These are phyloP conservation scores for Kuraishia piskuri DNA, from an alignment of 805 yeast genomes.

Conservation along the genomic window DNA sequence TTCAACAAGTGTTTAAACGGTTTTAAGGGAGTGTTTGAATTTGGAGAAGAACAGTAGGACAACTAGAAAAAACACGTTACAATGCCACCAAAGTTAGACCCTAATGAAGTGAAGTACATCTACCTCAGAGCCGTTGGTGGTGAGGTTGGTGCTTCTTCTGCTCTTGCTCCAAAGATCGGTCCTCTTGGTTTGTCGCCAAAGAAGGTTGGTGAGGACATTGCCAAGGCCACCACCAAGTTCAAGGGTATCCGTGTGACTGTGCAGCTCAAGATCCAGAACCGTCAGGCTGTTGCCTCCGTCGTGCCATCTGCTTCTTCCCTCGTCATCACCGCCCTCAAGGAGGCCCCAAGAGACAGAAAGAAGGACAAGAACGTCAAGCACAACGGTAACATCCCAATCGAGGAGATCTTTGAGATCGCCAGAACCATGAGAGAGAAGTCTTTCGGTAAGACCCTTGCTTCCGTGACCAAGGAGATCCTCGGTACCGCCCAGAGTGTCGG, in stretches of 20 bases:
- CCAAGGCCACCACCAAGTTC: slow-evolving; percentile 98
- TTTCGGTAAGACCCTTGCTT: slow-evolving; percentile 94
- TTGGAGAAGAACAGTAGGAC: background rate
- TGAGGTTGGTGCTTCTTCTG: slow-evolving; percentile 99
- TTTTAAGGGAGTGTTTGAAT: background rate
- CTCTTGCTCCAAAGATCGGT: slow-evolving; percentile 99
- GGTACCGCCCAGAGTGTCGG: slow-evolving; percentile 99
- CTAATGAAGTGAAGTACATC: slow-evolving; percentile 95
- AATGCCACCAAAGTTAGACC: slow-evolving; percentile 99
- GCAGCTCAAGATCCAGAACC: slow-evolving; percentile 97
- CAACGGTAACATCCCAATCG: slow-evolving; percentile 96
- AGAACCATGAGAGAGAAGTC: slow-evolving; percentile 97
- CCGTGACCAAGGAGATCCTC: slow-evolving; percentile 96
- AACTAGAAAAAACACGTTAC: slow-evolving; percentile 13
- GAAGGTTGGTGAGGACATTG: slow-evolving; percentile 99
- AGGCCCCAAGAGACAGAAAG: slow-evolving; percentile 99
- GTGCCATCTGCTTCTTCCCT: slow-evolving; percentile 99
- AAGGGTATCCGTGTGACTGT: slow-evolving; percentile 99
- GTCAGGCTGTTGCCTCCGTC: slow-evolving; percentile 98
- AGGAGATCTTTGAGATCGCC: slow-evolving; percentile 94
- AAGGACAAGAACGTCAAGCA: slow-evolving; percentile 99
- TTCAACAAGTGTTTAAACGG: background rate
- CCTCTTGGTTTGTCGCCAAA: slow-evolving; percentile 99
- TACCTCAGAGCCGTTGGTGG: slow-evolving; percentile 99
- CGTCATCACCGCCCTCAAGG: slow-evolving; percentile 98